Base-by-base conservation (phyloP, 1,139 yeast genomes). In the Lodderomyces jiufengensis region DNA sequence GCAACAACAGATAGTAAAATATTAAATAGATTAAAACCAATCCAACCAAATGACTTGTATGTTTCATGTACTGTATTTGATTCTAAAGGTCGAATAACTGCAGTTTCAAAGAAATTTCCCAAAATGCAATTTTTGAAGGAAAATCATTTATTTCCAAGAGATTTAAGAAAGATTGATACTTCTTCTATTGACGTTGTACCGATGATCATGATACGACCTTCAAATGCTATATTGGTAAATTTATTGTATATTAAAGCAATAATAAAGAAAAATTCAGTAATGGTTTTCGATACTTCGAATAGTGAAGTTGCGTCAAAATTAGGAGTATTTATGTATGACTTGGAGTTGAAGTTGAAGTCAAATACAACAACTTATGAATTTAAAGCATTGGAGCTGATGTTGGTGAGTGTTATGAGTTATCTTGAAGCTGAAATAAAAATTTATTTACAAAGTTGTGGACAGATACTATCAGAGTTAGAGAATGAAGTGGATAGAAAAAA, bases 111-210 rank as follows among this genome's bases (percentile, higher is more conserved):
- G 35, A 85, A 81, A 49, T 82, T 78, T 50, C 88, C 86, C 39
- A 82, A 87, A 53, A 77, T 84, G 64, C 77, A 79, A 43, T 76
- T 94, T 40, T 65, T 94, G 11, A 72, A 78, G 40, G 80, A 84
- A 43, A 87, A 86, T 51, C 84, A 84, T 24, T 61, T 87, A 27
- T 73, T 81, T 33, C 95, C 96, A 0, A 70, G 96, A 46, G 96
- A 87, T 55, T 63, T 87, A 36, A 64, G 96, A 4, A 87, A 86
- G 50, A 82, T 94, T 38, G 98, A 92, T 59, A 83, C 95, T 6
- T 86, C 95, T 0, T 74, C 85, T 20, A 81, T 85, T 43, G 95
- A 88, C 56, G 84, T 92, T 24, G 92, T 87, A 8, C 98, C 98
- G 0, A 78, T 92, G 23, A 81, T 92, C 28, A 71, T 86, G 53